Evolutionary conservation across 2,329 filamentous ascomycete species (phyloP).

Genomic region (Claviceps purpurea): DNA sequence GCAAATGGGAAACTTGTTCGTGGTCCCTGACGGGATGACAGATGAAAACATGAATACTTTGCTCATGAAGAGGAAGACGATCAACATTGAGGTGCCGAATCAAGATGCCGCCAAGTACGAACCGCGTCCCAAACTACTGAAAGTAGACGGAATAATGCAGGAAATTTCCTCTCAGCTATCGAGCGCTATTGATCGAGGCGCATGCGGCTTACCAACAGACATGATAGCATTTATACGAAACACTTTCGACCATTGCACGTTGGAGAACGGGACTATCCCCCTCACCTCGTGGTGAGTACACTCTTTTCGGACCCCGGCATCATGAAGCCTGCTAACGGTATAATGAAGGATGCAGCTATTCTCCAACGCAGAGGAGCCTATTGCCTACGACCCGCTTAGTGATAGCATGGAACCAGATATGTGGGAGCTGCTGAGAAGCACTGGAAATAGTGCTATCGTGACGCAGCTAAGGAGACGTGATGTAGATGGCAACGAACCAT

Average conservation of each 20-base stretch:
- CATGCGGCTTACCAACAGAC: slow-evolving; percentile 14
- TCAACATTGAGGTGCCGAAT: neutral
- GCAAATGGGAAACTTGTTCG: slow-evolving; percentile 19
- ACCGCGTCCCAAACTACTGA: slow-evolving; percentile 9
- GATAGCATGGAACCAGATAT: slow-evolving; percentile 16
- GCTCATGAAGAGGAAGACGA: neutral
- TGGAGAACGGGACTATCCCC: slow-evolving; percentile 13
- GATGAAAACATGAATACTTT: slow-evolving; percentile 13
- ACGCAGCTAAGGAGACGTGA: slow-evolving; percentile 16
- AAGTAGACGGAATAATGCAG: slow-evolving; percentile 12
- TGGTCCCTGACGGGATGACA: slow-evolving; percentile 23
- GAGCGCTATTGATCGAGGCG: slow-evolving; percentile 6
- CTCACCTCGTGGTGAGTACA: slow-evolving; percentile 21
- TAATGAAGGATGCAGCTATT: slow-evolving; percentile 15
- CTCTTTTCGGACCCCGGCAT: neutral
- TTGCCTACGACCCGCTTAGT: slow-evolving; percentile 5
- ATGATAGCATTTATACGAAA: slow-evolving; percentile 16
- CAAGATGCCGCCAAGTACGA: neutral
- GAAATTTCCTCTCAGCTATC: slow-evolving; percentile 11
- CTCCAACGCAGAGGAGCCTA: neutral
- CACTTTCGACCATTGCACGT: slow-evolving; percentile 13
- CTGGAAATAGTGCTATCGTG: slow-evolving; percentile 16
- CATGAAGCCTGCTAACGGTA: neutral
- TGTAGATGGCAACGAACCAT: slow-evolving; percentile 9
- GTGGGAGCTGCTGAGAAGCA: slow-evolving; percentile 14